Base-by-base conservation (phyloP, 768 basidiomycete species). In the Rhizopogon vinicolor region DNA sequence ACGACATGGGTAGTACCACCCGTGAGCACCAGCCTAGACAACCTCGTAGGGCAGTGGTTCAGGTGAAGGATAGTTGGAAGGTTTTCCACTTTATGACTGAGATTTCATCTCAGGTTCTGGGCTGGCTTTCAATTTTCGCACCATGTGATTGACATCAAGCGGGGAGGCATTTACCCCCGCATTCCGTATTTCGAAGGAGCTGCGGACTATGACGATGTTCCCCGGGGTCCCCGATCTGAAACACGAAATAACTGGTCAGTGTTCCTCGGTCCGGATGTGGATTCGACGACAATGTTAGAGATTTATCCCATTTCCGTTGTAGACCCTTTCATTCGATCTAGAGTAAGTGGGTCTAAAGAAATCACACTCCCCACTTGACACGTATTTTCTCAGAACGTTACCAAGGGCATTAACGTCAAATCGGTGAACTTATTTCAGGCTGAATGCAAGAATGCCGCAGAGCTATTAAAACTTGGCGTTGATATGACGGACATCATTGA, bases 381-480 rank as follows among this genome's bases (percentile, higher is more conserved):
- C 25, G 33, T 18, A 35, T 25, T 35, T 25, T n/a, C 2, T 29
- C 33, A 68, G 68, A 68, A 68, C 52, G 59, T 65, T 25, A 59
- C 64, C n/a, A 57, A 37, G 14, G 35, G 41, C 25, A 52, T 62
- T 33, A 50, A 41, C 8, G 22, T 12, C 29, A n/a, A 50, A 41
- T 29, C 41, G 13, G 40, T 57, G 16, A 18, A 49, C 10, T 13
- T 35, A 14, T 58, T 59, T 41, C 41, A 42, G 25, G n/a, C 18
- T 7, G 52, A 58, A 22, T 59, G 58, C 37, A 29, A 42, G 14
- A 7, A 2, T 10, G 22, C 49, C 10, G 16, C 29, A 79, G 58
- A 96, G 93, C 67, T 95, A 94, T 69, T 92, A 91, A 5, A 93
- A 92, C 66, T 94, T 95, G 71, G 95, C 92, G 69, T 94, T 90